Evolutionary conservation across 768 basidiomycete genomes (phyloP).

Genomic region (Goffeauzyma gilvescens): DNA sequence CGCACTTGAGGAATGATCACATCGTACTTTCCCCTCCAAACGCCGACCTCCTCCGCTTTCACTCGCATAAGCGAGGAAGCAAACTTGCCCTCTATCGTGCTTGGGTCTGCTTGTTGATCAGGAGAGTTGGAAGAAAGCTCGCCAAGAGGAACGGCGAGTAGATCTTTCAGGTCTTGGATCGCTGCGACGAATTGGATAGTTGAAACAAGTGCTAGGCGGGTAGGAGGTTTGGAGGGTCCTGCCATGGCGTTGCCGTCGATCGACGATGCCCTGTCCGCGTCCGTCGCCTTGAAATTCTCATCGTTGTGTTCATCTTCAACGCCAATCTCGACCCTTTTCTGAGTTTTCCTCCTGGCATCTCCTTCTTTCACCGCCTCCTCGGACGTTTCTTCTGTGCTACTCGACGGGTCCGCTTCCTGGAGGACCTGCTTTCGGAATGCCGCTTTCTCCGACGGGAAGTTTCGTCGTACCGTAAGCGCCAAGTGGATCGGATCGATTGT

Average conservation of each 20-base stretch:
- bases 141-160: conserved; percentile 38
- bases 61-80: conserved; percentile 6
- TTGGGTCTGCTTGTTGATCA: background rate
- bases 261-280: background rate
- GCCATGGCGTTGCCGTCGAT: conserved; percentile 1
- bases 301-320: background rate
- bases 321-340: background rate
- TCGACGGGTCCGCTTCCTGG: conserved; percentile 38
- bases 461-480: conserved; percentile 60
- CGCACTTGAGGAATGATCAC: conserved; percentile 36
- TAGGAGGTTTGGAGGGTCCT: too few species aligned
- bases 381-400: too few species aligned
- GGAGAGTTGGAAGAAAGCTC: background rate
- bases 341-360: too few species aligned
- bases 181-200: conserved; percentile 96
- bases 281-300: background rate
- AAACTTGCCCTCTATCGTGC: background rate
- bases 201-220: conserved; percentile 71
- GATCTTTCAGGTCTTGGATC: conserved; percentile 65
- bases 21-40: conserved; percentile 32
- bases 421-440: conserved; percentile 49
- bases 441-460: conserved; percentile 61
- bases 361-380: too few species aligned
- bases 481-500: conserved; percentile 71
- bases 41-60: conserved; percentile 22